These are phyloP conservation scores for Hypomontagnella submonticulosa DNA, from an alignment of 495 filamentous ascomycete species.

Conservation along the genomic window DNA sequence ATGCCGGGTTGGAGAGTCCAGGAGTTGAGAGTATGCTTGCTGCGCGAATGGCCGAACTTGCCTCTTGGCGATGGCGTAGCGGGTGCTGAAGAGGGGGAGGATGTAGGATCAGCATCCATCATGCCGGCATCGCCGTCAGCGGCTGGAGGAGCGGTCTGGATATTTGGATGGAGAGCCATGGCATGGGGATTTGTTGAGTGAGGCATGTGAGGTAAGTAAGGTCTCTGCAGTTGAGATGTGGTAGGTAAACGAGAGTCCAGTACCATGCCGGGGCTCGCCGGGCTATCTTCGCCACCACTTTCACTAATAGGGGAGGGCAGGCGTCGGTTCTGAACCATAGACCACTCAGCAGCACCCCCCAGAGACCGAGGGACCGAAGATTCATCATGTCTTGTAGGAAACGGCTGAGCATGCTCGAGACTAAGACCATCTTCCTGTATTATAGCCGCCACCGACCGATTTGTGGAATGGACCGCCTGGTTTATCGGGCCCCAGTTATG, in stretches of 20 bases:
- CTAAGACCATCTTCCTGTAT: slow-evolving; percentile 54
- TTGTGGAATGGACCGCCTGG: slow-evolving; percentile 34
- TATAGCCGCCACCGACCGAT: slow-evolving; percentile 38
- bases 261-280: slow-evolving; percentile 52
- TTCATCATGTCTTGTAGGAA: slow-evolving; percentile 39
- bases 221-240: slow-evolving; percentile 37
- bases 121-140: slow-evolving; percentile 41
- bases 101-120: slow-evolving; percentile 48
- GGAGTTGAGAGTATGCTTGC: slow-evolving; percentile 60
- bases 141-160: slow-evolving; percentile 43
- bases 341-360: slow-evolving; percentile 57
- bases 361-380: slow-evolving; percentile 50
- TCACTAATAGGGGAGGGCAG: slow-evolving; percentile 80
- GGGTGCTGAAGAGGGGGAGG: slow-evolving; percentile 44
- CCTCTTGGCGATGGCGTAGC: slow-evolving; percentile 51
- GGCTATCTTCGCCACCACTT: slow-evolving; percentile 63
- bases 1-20: slow-evolving; percentile 63
- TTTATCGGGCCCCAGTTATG: slow-evolving; percentile 52
- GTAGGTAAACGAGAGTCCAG: slow-evolving; percentile 47
- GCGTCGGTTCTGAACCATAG: slow-evolving; percentile 61
- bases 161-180: slow-evolving; percentile 49
- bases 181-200: slow-evolving; percentile 47
- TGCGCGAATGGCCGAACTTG: slow-evolving; percentile 56
- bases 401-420: slow-evolving; percentile 36
- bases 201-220: slow-evolving; percentile 47